phyloP scores from a whole-genome alignment of 306 rosid genomes.

The Sindora glabra region DNA sequence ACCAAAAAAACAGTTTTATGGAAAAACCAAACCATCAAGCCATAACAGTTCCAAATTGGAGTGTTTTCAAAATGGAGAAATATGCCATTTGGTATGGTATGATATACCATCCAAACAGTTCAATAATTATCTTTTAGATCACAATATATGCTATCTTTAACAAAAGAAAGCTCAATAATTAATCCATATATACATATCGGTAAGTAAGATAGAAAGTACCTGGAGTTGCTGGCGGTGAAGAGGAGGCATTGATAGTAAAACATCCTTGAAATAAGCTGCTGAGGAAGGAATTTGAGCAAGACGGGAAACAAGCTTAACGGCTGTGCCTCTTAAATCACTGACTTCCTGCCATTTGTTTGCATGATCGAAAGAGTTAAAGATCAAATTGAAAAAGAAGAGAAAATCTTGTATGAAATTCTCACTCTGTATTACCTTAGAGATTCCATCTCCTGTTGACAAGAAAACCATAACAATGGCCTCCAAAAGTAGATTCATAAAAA shows the following conservation, averaged over 20 bases:
- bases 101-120: too few species aligned
- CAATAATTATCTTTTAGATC: not conserved
- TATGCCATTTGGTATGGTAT: too few species aligned
- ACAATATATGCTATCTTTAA: slow-evolving; percentile 4
- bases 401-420: slow-evolving; percentile 10
- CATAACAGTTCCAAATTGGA: too few species aligned
- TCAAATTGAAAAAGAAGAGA: not conserved
- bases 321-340: slow-evolving; percentile 55
- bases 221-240: slow-evolving; percentile 84
- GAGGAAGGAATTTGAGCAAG: slow-evolving; percentile 91
- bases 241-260: slow-evolving; percentile 78
- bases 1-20: too few species aligned
- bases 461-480: slow-evolving; percentile 69
- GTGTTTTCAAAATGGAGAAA: too few species aligned
- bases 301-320: slow-evolving; percentile 79
- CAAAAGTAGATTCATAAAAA: slow-evolving; percentile 58
- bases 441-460: slow-evolving; percentile 47
- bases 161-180: slow-evolving; percentile 1
- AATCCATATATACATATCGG: not conserved
- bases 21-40: too few species aligned
- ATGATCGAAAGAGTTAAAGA: slow-evolving; percentile 12
- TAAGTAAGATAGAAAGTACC: slow-evolving; percentile 30
- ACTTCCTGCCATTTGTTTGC: slow-evolving; percentile 51
- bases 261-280: slow-evolving; percentile 78
- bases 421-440: slow-evolving; percentile 48